Base-by-base conservation (phyloP, 306 rosid species). In the Cicer yamashitae region DNA sequence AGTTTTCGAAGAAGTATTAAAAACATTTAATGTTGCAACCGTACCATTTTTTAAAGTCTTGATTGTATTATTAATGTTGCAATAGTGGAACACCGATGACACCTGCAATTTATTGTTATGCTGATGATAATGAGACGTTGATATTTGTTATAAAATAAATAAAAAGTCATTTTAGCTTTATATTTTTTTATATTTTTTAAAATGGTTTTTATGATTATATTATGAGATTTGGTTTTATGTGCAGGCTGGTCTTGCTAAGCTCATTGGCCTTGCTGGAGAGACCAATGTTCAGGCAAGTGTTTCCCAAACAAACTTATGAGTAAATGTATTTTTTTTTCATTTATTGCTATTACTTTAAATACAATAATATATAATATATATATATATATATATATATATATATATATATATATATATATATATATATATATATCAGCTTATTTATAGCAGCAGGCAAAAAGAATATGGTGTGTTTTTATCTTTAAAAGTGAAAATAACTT, bases 221-320 rank as follows among this genome's bases (percentile, higher is more conserved):
- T 25, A 47, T 47, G 20, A 46, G 43, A 25, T 51, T 70, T 10
- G 17, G 15, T 73, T 58, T 7, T 56, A 47, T 44, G 68, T 61
- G 82, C 89, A 94, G 98, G 99, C 97, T 37, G 99, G 99, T 72
- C 89, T 94, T 71, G 97, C 99, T 11, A 94, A 94, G 78, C 97
- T 94, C 62, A 92, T 94, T 77, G 99, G 99, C 78, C 96, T 92
- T 76, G 99, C 99, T 45, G 99, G 99, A 75, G 99, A 92, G 85
- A 94, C 98, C 71, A 94, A 94, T 81, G 87, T 94, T 56, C 98
- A 94, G 98, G 98, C 52, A 84, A 86, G 90, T 54, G 43, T 39
- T 56, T 77, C 51, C 15, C 10, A 50, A 18, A 47, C 44, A 40
- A 50, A 13, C 38, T 12, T 5, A 4, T 39, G 44, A 46, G 12